phyloP scores from a whole-genome alignment of 75 land plant species.

The Pinus albicaulis region DNA sequence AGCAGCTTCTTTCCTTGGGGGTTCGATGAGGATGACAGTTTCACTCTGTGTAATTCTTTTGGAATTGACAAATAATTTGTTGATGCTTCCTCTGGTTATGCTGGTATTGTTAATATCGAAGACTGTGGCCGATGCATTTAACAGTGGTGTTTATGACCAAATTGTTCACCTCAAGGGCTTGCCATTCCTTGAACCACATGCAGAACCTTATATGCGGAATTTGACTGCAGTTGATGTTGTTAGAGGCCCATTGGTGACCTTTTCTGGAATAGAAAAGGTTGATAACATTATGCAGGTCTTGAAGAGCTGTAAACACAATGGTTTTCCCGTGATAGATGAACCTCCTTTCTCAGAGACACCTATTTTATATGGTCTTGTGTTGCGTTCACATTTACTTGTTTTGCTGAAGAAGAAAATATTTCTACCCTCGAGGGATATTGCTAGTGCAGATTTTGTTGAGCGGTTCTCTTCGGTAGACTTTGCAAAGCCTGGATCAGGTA shows the following conservation, averaged over 20 bases:
- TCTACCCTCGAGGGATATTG: background rate
- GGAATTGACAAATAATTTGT: conserved; percentile 41
- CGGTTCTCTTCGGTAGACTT: conserved; percentile 28
- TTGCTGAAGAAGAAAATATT: conserved; percentile 35
- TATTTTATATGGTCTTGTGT: conserved; percentile 24
- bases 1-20: conserved; percentile 52
- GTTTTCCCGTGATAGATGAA: conserved; percentile 45
- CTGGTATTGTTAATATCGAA: conserved; percentile 52
- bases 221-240: conserved; percentile 39
- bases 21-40: conserved; percentile 55
- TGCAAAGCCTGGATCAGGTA: conserved; percentile 43
- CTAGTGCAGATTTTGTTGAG: background rate
- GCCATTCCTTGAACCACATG: conserved; percentile 41
- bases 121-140: conserved; percentile 43
- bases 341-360: conserved; percentile 27
- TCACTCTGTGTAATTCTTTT: conserved; percentile 49
- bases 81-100: conserved; percentile 52
- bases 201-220: conserved; percentile 52
- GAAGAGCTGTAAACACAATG: conserved; percentile 33
- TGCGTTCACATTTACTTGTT: conserved; percentile 49
- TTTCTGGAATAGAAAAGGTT: conserved; percentile 42
- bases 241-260: conserved; percentile 19
- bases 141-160: conserved; percentile 32
- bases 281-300: conserved; percentile 31
- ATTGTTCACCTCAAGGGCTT: conserved; percentile 47